Percentiles rank a stretch among this genome's conserved stretches.
phyloP scores from a whole-genome alignment of 306 rosid genomes.

The Purshia tridentata region DNA sequence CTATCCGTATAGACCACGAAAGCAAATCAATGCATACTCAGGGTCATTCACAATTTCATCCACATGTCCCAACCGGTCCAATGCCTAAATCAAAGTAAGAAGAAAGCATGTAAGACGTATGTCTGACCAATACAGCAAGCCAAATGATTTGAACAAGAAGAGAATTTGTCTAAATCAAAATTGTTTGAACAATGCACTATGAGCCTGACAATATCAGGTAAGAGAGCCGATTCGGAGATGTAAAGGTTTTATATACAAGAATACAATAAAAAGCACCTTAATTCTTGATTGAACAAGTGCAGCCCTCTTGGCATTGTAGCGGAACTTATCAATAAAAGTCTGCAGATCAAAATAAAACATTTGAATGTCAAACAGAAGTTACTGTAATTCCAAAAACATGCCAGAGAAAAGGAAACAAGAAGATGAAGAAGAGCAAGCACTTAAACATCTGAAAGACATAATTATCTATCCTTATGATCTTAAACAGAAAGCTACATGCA shows the following conservation, averaged over 20 bases:
- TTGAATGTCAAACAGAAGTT: slow-evolving; percentile 33
- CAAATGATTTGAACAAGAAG: slow-evolving; percentile 5
- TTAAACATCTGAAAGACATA: not conserved
- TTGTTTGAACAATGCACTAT: slow-evolving; percentile 1
- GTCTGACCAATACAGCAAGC: slow-evolving; percentile 22
- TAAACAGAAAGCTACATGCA: not conserved
- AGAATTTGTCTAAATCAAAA: slow-evolving; percentile 4
- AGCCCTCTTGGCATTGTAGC: slow-evolving; percentile 97
- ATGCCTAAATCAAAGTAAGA: slow-evolving; percentile 50
- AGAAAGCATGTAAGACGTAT: slow-evolving; percentile 5
- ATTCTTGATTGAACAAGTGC: slow-evolving; percentile 99
- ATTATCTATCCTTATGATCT: not conserved
- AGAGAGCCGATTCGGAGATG: not conserved
- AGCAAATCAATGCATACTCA: slow-evolving; percentile 62
- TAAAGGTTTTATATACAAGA: not conserved
- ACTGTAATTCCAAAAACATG: not conserved
- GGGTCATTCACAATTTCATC: slow-evolving; percentile 95
- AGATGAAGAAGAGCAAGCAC: not conserved
- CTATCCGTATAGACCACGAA: slow-evolving; percentile 16
- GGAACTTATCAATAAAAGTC: slow-evolving; percentile 96
- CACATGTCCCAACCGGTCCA: slow-evolving; percentile 89
- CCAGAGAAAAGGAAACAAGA: not conserved
- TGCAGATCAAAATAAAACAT: slow-evolving; percentile 42
- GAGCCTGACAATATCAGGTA: slow-evolving; percentile 14
- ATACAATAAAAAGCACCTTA: slow-evolving; percentile 59